Evolutionary conservation across 1,139 yeast genomes (phyloP).

Genomic region (Pneumocystis wakefieldiae): DNA sequence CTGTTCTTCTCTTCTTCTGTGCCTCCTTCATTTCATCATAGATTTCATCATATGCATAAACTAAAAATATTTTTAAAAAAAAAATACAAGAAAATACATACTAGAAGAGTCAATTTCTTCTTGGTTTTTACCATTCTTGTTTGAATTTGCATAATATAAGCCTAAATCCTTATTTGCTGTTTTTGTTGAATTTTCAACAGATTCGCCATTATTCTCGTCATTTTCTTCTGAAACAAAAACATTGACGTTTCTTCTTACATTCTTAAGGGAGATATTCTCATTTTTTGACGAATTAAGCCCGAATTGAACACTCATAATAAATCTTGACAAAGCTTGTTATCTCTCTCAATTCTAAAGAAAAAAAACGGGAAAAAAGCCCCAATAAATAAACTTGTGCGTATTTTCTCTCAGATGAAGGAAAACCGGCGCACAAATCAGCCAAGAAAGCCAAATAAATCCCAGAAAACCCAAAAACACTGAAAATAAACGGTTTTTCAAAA

Average conservation of each 20-base stretch:
- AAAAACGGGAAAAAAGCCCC: not conserved
- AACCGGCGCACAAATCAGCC: too few relatives aligned
- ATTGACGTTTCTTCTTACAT: not conserved
- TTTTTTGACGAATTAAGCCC: not conserved
- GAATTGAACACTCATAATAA: not conserved
- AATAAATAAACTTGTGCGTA: not conserved
- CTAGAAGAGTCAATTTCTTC: not conserved
- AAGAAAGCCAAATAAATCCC: too few relatives aligned
- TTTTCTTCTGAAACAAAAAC: not conserved
- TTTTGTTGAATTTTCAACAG: not conserved
- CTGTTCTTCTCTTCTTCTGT: slow-evolving; percentile 11
- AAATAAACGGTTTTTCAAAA: too few relatives aligned
- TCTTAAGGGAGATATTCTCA: not conserved
- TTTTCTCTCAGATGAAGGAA: too few relatives aligned
- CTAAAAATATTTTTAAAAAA: not conserved
- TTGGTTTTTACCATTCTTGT: not conserved
- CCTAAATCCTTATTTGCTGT: not conserved
- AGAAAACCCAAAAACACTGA: too few relatives aligned
- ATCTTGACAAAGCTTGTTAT: not conserved
- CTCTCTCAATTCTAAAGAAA: not conserved
- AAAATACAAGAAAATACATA: not conserved
- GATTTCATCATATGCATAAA: slow-evolving; percentile 27
- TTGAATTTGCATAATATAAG: not conserved
- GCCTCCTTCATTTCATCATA: slow-evolving; percentile 26
- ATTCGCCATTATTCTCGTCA: not conserved